These are phyloP conservation scores for Lanmaoa pseudosensibilis DNA, from an alignment of 768 basidiomycete genomes.

Conservation along the genomic window DNA sequence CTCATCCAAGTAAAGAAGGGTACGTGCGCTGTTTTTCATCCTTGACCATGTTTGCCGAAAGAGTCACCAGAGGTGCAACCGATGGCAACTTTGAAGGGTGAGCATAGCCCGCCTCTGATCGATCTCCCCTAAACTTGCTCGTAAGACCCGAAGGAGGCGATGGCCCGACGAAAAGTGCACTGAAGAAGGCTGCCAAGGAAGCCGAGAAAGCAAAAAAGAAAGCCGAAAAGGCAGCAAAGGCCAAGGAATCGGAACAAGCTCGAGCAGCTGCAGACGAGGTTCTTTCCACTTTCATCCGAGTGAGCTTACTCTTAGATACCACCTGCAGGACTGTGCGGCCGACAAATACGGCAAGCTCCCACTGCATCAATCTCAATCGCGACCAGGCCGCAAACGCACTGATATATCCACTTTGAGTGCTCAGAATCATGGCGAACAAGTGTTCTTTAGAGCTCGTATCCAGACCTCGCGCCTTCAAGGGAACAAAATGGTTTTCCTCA, in stretches of 20 bases:
- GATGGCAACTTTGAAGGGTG: slow-evolving; percentile 15
- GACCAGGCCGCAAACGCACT: slow-evolving; percentile 57
- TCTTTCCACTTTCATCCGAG: slow-evolving; percentile 34
- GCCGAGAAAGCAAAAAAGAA: slow-evolving; percentile 89
- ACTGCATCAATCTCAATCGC: slow-evolving; percentile 87
- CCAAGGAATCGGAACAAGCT: slow-evolving; percentile 73
- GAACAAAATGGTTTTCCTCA: slow-evolving; percentile 93
- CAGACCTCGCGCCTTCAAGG: slow-evolving; percentile 92
- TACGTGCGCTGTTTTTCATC: slow-evolving; percentile 4
- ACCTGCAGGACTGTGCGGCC: slow-evolving; percentile 65
- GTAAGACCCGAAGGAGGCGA: slow-evolving; percentile 30
- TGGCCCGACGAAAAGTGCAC: slow-evolving; percentile 80
- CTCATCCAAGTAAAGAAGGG: slow-evolving; percentile 5
- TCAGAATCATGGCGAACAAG: slow-evolving; percentile 64
- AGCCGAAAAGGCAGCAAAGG: slow-evolving; percentile 80
- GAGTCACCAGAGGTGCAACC: slow-evolving; percentile 2
- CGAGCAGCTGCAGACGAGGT: slow-evolving; percentile 63
- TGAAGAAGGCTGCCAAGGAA: slow-evolving; percentile 90
- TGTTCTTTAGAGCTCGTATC: slow-evolving; percentile 85
- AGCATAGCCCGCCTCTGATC: background rate
- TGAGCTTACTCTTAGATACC: slow-evolving; percentile 7
- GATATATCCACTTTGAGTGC: slow-evolving; percentile 66
- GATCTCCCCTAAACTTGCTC: background rate
- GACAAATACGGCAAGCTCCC: slow-evolving; percentile 87
- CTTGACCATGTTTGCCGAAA: background rate